Evolutionary conservation across 192 early-diverging fungal species (phyloP).

Genomic region (Pilaira anomala): DNA sequence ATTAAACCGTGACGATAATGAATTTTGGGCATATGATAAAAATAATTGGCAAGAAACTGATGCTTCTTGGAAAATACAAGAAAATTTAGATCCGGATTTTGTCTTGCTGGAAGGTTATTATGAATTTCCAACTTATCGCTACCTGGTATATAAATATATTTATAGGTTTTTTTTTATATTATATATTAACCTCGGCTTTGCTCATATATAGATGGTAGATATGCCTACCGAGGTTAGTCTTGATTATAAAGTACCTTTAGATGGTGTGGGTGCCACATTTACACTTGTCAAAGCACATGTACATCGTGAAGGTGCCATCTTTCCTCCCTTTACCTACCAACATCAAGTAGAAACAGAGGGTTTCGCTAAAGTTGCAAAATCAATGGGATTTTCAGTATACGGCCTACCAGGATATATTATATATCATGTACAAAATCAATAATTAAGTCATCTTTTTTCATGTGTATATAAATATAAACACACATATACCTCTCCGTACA

Average conservation of each 20-base stretch:
- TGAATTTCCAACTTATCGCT: conserved; percentile 33
- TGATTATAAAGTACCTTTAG: conserved; percentile 45
- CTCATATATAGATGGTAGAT: conserved; percentile 23
- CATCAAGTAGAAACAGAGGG: conserved; percentile 63
- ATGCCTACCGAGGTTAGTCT: conserved; percentile 29
- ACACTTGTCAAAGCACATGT: conserved; percentile 54
- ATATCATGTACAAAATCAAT: conserved; percentile 40
- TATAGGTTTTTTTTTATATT: not conserved
- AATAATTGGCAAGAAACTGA: conserved; percentile 59
- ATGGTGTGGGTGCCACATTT: conserved; percentile 60
- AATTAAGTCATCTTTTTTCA: not conserved
- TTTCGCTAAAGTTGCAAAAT: conserved; percentile 60
- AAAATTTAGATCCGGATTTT: conserved; percentile 20
- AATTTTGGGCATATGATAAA: conserved; percentile 51
- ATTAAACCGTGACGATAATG: conserved; percentile 18
- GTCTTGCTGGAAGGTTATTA: conserved; percentile 34
- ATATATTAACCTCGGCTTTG: too few relatives aligned
- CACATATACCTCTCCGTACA: too few relatives aligned
- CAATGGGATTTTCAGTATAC: conserved; percentile 52
- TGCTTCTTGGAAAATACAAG: conserved; percentile 40
- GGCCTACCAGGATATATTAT: conserved; percentile 55
- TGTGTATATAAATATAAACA: too few relatives aligned
- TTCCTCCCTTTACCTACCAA: conserved; percentile 56
- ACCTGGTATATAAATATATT: conserved; percentile 5
- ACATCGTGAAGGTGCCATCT: conserved; percentile 57